Evolutionary conservation across 2,329 filamentous ascomycete genomes (phyloP), one percentile per base, ranked within the genome.

Genomic region (Penicillium italicum): DNA sequence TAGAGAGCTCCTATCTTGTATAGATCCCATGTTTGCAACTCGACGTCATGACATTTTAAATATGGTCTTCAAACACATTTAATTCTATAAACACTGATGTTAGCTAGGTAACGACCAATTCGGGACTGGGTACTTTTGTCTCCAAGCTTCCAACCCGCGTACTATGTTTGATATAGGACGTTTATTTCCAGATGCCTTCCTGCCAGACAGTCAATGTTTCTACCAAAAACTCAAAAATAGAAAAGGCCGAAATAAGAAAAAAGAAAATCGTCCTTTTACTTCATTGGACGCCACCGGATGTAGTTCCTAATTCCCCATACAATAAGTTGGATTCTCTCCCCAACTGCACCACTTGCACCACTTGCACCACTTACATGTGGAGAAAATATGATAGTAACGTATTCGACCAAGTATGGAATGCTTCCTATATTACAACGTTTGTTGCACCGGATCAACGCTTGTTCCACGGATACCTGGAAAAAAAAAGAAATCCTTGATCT

Each of bases 231-330:
- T 10, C 22, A 2, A 7, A 30, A 40, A 6, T 10, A 30, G 7
- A 5, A 38, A 38, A 18, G 12, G 11, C 6, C 4, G 18, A 40
- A 40, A 22, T 2, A 16, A 26, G n/a, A n/a, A 41, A 51, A 51
- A 44, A 30, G 24, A 36, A 31, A 28, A 31, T 3, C 37, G 11
- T 20, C 1, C 22, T 4, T 11, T 3, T 18, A 28, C 0, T 28
- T 34, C 4, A 53, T 53, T 53, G 51, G 44, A 53, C 51, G 28
- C 47, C 47, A 42, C 36, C 44, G 51, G 51, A 42, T 28, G 44
- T 33, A 20, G 22, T 53, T 22, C 16, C 30, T 26, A 49, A 20
- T 53, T 49, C 51, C 51, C 51, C 51, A 53, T 34, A 42, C 20
- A 33, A 31, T 44, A 45, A 36, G 22, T 43, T 31, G 34, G 11